Conservation (phyloP, 371 early-diverging fungal genomes). For the Massospora cicadina region DNA sequence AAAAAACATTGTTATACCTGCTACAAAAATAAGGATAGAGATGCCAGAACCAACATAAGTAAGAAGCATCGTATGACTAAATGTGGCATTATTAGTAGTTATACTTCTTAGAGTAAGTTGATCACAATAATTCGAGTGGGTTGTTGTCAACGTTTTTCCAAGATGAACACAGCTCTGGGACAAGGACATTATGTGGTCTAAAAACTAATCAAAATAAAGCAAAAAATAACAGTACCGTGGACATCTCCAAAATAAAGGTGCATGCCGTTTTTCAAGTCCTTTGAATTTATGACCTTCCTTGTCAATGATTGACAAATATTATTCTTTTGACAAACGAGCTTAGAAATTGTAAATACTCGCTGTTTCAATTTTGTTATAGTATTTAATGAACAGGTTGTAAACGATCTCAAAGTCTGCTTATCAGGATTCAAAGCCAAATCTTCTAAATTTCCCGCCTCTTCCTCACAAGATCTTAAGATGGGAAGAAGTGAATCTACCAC, state of each 20-base stretch:
- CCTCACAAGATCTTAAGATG: not conserved
- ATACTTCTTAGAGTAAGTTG: not conserved
- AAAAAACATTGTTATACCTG: not conserved
- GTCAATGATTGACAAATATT: not conserved
- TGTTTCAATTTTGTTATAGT: not conserved
- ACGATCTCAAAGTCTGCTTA: not conserved
- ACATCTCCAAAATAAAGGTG: constrained; percentile 6
- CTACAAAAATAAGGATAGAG: not conserved
- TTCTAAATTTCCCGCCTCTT: constrained; percentile 2
- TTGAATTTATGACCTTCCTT: not conserved
- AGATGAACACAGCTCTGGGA: constrained; percentile 1
- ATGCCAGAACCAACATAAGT: constrained; percentile 1
- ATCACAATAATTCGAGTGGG: not conserved
- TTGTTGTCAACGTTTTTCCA: not conserved
- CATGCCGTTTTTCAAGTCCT: not conserved
- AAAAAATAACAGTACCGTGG: not conserved
- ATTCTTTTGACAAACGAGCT: not conserved
- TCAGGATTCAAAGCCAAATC: not conserved
- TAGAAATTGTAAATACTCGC: not conserved
- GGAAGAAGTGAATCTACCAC: not conserved
- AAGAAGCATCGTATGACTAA: not conserved
- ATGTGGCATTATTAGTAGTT: not conserved
- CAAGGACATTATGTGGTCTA: not conserved
- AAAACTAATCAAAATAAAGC: not conserved
- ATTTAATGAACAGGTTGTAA: not conserved